Evolutionary conservation across 176 grass and related monocot species (phyloP).

Genomic region (Olyra latifolia): DNA sequence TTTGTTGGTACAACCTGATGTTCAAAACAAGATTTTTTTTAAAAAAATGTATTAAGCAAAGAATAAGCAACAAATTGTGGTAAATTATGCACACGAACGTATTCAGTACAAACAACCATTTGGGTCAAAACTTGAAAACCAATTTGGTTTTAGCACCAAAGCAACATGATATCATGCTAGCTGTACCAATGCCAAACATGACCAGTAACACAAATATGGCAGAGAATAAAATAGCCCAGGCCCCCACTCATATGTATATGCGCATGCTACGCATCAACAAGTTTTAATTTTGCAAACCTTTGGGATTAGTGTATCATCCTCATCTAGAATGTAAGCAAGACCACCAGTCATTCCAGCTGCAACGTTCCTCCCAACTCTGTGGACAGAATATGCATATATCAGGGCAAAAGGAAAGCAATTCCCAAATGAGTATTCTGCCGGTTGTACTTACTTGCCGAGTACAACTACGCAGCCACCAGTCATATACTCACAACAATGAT

Average conservation of each 20-base stretch:
- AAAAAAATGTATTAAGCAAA: neutral
- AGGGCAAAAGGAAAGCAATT: slow-evolving; percentile 18
- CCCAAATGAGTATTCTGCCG: neutral
- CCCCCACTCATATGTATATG: neutral
- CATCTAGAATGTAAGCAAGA: slow-evolving; percentile 97
- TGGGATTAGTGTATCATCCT: slow-evolving; percentile 81
- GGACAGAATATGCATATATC: slow-evolving; percentile 38
- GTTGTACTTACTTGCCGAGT: slow-evolving; percentile 88
- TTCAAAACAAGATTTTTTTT: neutral
- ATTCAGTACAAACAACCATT: neutral
- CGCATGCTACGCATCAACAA: neutral
- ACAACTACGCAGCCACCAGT: slow-evolving; percentile 98
- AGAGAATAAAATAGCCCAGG: slow-evolving; percentile 9
- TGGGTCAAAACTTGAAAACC: neutral
- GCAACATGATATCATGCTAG: neutral
- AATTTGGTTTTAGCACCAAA: neutral
- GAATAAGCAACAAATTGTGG: neutral
- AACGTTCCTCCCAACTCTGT: slow-evolving; percentile 95
- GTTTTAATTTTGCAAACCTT: slow-evolving; percentile 60
- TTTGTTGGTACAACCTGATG: neutral
- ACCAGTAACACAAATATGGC: neutral
- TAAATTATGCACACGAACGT: neutral
- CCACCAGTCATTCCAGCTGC: slow-evolving; percentile 99
- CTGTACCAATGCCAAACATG: neutral
- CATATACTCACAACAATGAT: slow-evolving; percentile 99